These are phyloP conservation scores for Dendrobium huoshanense DNA, from an alignment of 106 monocot species.

Conservation along the genomic window DNA sequence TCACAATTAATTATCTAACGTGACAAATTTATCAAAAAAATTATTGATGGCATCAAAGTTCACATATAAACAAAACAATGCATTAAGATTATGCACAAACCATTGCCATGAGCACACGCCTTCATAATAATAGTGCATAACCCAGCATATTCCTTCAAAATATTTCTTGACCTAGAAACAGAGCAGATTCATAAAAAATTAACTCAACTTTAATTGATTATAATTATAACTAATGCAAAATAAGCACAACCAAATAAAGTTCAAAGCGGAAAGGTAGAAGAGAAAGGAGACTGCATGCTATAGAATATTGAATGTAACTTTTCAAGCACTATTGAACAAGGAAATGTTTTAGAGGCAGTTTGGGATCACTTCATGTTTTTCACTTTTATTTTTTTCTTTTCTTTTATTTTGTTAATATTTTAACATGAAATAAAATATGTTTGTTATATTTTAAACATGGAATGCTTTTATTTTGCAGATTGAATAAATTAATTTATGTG, in stretches of 20 bases:
- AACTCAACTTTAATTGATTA: not conserved
- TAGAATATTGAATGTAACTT: not conserved
- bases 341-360: too few species aligned
- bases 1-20: too few species aligned
- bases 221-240: too few species aligned
- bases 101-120: constrained; percentile 88
- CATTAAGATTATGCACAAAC: constrained; percentile 15
- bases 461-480: too few species aligned
- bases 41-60: not conserved
- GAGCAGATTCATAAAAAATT: not conserved
- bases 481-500: too few species aligned
- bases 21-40: not conserved
- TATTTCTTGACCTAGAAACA: constrained; percentile 45
- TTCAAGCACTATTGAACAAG: not conserved
- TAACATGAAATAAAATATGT: too few species aligned
- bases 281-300: too few species aligned
- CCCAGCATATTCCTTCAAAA: constrained; percentile 82
- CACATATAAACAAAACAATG: not conserved
- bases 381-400: too few species aligned
- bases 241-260: not conserved
- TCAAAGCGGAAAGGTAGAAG: not conserved
- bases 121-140: constrained; percentile 91
- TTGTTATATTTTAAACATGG: too few species aligned
- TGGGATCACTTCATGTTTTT: too few species aligned
- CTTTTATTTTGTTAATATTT: too few species aligned